Evolutionary conservation across 495 filamentous ascomycete genomes (phyloP), one percentile per base, ranked within the genome.

Genomic region (Penicillium steckii): DNA sequence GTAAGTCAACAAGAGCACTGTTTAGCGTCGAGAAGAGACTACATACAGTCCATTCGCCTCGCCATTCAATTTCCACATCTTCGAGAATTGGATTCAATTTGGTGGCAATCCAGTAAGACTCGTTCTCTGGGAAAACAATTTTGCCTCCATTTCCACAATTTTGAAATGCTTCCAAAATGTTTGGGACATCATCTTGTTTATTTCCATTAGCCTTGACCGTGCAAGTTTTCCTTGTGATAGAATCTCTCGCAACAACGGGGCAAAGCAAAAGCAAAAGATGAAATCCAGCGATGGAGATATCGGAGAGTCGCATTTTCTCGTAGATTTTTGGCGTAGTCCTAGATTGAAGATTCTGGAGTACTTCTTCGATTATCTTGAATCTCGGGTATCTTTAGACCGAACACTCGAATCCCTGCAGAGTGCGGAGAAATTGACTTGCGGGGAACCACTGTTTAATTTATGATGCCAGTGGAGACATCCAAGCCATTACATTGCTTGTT

Each of bases 81-180:
- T 70, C 55, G 7, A 79, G 35, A 3, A 76, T 62, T 3, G 79
- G 77, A 46, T 83, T 77, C 45, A 82, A 57, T 27, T 65, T 70
- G 8, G 68, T 66, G 8, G 61, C 73, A 53, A 83, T 82, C 67
- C 67, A 74, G 61, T 80, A 84, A 4, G 61, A 68, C 30, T 79
- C 62, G 8, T 68, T 72, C 53, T 75, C 70, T 0, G 76, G 79
- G 48, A 83, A 81, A 23, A 84, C 62, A 27, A 83, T 67, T 2
- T 60, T 81, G 25, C 79, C 78, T 1, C 75, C 74, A 53, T 76
- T 65, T 26, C 71, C 72, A 44, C 80, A 84, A 10, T 75, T 61
- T 8, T 66, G 38, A 55, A 81, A 82, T 9, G 80, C 79, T 23
- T 71, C 25, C 10, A 79, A 54, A 23, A 82, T 78, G 33, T 75